Base-by-base conservation (phyloP, 192 early-diverging fungal genomes). In the Glomus cerebriforme region DNA sequence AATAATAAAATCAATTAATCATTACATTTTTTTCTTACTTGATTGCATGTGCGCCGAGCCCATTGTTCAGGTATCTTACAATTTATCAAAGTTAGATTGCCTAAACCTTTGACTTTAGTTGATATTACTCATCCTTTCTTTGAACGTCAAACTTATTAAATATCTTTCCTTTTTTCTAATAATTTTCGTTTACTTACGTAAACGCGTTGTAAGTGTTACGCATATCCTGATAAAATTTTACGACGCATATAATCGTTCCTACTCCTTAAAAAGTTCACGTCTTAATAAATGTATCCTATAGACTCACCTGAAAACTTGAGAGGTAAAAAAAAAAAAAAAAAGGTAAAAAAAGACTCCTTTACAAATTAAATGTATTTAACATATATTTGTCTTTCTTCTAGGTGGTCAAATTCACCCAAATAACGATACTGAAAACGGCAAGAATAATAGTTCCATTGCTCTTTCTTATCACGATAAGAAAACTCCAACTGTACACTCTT, bases 21-120 rank as follows among this genome's bases (percentile, higher is more conserved):
- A 66, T 66, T 31, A 35, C 29, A 66, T 32, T 32, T 32, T 66
- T 66, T 68, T 68, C 19, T 35, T 31, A 37, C 19, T 68, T 66
- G 63, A 29, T 65, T 68, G 66, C 66, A 65, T 65, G 63, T 65
- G 63, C 29, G 63, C 13, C 63, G 49, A 32, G 27, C 31, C 63
- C 66, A 68, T 68, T 68, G 66, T 68, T 68, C 35, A 54, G 66
- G 66, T 68, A 68, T 39, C 62, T 63, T 34, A 35, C 8, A 39
- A 35, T 43, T 32, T 37, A 68, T 8, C 7, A n/a, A 68, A 37
- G 8, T 43, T 68, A n/a, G 31, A 68, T 68, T 68, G 35, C 17
- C 17, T n/a, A 0, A 65, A 32, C 27, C 31, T 65, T 35, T 35
- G 64, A 32, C 17, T 65, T 31, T 8, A 6, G 29, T 32, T 32